Percentiles rank a stretch among this genome's conserved stretches.
phyloP scores from a whole-genome alignment of 768 basidiomycete genomes.

The Trametes elegans region DNA sequence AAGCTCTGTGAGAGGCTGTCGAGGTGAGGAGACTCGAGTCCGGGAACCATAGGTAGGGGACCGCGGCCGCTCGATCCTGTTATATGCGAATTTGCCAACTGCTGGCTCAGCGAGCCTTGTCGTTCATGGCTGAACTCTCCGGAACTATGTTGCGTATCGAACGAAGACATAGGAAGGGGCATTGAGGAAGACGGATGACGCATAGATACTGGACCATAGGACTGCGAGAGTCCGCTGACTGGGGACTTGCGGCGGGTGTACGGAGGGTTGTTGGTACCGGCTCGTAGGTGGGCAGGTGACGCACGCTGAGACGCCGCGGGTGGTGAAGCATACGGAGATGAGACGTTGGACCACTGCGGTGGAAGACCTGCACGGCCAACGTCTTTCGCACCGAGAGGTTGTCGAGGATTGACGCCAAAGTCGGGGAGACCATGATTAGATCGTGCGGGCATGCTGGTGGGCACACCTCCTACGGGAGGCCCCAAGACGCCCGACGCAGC shows the following conservation, averaged over 20 bases:
- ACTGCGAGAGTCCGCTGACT: slow-evolving; percentile 38
- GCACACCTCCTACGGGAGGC: slow-evolving; percentile 34
- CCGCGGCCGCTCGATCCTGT: slow-evolving; percentile 11
- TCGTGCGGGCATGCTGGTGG: slow-evolving; percentile 42
- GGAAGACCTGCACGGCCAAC: slow-evolving; percentile 13
- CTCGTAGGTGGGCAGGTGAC: slow-evolving; percentile 62
- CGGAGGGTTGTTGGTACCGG: slow-evolving; percentile 19
- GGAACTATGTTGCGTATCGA: slow-evolving; percentile 12
- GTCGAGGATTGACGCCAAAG: slow-evolving; percentile 21
- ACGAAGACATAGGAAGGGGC: slow-evolving; percentile 17
- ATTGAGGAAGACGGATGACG: slow-evolving; percentile 20
- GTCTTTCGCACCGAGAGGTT: slow-evolving; percentile 22
- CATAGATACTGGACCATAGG: slow-evolving; percentile 18
- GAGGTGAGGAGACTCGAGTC: slow-evolving; percentile 17
- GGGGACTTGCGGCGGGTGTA: slow-evolving; percentile 30
- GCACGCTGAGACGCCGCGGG: slow-evolving; percentile 43
- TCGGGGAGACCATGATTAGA: slow-evolving; percentile 31
- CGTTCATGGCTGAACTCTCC: slow-evolving; percentile 21
- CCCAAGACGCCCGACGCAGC: slow-evolving; percentile 58
- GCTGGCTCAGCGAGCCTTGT: slow-evolving; percentile 22
- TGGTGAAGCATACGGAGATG: slow-evolving; percentile 25
- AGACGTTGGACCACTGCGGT: slow-evolving; percentile 25
- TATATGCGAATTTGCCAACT: slow-evolving; percentile 13
- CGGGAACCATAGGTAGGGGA: slow-evolving; percentile 9
- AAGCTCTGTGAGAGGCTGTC: slow-evolving; percentile 19